Evolutionary conservation across 1,284 basidiomycete genomes (phyloP), one percentile per base, ranked within the genome.

Genomic region (Rhodotorula sp.): DNA sequence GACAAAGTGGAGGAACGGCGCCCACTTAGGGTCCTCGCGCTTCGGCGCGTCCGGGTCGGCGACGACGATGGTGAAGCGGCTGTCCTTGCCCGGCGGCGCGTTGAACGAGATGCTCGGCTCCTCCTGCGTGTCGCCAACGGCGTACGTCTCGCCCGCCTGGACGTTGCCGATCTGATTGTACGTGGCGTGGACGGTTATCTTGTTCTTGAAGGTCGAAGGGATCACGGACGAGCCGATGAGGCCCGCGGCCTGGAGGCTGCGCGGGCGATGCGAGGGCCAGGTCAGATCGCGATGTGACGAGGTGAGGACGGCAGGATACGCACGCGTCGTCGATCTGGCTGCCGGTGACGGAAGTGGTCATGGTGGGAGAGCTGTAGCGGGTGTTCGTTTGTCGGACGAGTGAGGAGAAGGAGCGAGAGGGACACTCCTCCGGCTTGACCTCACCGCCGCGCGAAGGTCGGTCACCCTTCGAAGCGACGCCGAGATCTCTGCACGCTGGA

Each of bases 91-190:
- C 9, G 54, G 22, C 8, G 63, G 44, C 1, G 54, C 54, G 27
- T 57, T 48, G 54, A 64, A 64, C 63, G 63, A 64, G 44, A 64
- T 32, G 44, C 44, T 39, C 34, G 63, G 63, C 46, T 64, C 63
- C 55, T 34, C 54, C 54, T 64, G 63, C 6, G 63, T 64, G 25
- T 48, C 34, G 44, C 36, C 54, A 46, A 64, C 34, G 27, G 63
- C 32, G 55, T 64, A 64, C 25, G 63, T 57, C 44, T 25, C 6
- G 55, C 63, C 63, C 21, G 55, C 25, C 63, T 57, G 54, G 44
- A 64, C 39, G 55, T 37, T 50, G 39, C 63, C 54, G 44, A 64
- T 37, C 9, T 10, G 17, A 27, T 32, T 29, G 54, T 57, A 64
- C 9, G 63, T 64, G 27, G 53, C 54, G 44, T 64, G 63, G 34